phyloP scores from a whole-genome alignment of 2,329 filamentous ascomycete species.

The Daldinia eschscholtzii region DNA sequence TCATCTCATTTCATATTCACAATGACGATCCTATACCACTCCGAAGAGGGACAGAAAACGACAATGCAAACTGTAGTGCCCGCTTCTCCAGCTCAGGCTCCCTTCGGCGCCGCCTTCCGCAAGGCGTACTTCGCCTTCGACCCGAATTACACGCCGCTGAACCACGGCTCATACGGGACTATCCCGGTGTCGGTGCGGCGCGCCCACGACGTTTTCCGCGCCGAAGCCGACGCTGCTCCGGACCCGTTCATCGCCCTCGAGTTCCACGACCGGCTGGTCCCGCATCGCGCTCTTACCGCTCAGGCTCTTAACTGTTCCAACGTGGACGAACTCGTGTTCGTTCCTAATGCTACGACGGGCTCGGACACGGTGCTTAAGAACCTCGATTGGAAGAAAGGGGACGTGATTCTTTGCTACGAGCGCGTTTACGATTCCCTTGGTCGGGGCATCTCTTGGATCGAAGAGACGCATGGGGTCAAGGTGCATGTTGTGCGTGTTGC shows the following conservation, averaged over 20 bases:
- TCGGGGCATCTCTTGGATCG: constrained; percentile 68
- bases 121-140: constrained; percentile 50
- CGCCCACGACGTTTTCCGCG: constrained; percentile 42
- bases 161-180: constrained; percentile 52
- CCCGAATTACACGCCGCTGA: constrained; percentile 49
- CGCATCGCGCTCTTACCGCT: constrained; percentile 41
- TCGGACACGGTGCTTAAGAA: constrained; percentile 73
- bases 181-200: constrained; percentile 44
- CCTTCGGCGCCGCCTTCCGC: constrained; percentile 51
- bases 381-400: constrained; percentile 65
- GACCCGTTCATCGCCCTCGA: constrained; percentile 51
- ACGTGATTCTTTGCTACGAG: constrained; percentile 73
- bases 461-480: constrained; percentile 62
- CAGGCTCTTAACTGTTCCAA: constrained; percentile 38
- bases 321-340: constrained; percentile 62
- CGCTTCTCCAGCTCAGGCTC: constrained; percentile 22
- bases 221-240: constrained; percentile 47
- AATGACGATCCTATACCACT: constrained; percentile 30
- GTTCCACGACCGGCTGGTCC: constrained; percentile 42
- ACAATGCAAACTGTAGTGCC: neutral
- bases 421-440: constrained; percentile 73
- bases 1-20: constrained; percentile 7
- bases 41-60: constrained; percentile 7
- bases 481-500: constrained; percentile 62
- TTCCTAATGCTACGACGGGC: constrained; percentile 75